These are phyloP conservation scores for Xylaria longipes DNA, from an alignment of 495 filamentous ascomycete genomes.

Conservation along the genomic window DNA sequence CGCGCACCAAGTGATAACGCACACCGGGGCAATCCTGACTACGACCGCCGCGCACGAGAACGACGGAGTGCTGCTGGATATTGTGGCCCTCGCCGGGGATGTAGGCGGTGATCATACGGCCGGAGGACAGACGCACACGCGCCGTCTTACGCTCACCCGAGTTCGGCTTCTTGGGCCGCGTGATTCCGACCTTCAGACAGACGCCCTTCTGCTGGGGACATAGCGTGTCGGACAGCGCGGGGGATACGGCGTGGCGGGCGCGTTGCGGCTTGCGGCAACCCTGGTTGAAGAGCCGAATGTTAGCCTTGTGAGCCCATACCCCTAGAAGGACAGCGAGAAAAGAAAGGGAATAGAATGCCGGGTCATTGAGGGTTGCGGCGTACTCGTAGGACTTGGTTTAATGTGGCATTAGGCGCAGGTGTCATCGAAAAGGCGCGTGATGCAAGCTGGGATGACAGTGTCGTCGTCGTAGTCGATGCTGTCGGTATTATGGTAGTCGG, in stretches of 20 bases:
- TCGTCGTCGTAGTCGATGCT: conserved; percentile 29
- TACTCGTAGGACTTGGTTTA: conserved; percentile 65
- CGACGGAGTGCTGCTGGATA: conserved; percentile 97
- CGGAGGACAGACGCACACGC: conserved; percentile 84
- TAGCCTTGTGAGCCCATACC: not conserved
- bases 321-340: too few species aligned
- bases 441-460: conserved; percentile 25
- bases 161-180: conserved; percentile 98
- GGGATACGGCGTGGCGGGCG: conserved; percentile 83
- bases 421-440: conserved; percentile 57
- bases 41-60: conserved; percentile 88
- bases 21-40: conserved; percentile 98
- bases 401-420: conserved; percentile 58
- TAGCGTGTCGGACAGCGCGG: conserved; percentile 71
- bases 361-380: conserved; percentile 23
- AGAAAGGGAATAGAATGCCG: not conserved
- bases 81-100: conserved; percentile 98
- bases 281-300: conserved; percentile 44
- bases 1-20: conserved; percentile 90
- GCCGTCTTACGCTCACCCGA: conserved; percentile 94
- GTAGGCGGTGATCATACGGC: conserved; percentile 85
- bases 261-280: conserved; percentile 77
- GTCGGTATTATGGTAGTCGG: conserved; percentile 32
- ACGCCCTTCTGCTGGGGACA: conserved; percentile 91
- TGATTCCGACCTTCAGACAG: conserved; percentile 88